Evolutionary conservation across 768 basidiomycete genomes (phyloP), one percentile per base, ranked within the genome.

Genomic region (Wakefieldia striispora): DNA sequence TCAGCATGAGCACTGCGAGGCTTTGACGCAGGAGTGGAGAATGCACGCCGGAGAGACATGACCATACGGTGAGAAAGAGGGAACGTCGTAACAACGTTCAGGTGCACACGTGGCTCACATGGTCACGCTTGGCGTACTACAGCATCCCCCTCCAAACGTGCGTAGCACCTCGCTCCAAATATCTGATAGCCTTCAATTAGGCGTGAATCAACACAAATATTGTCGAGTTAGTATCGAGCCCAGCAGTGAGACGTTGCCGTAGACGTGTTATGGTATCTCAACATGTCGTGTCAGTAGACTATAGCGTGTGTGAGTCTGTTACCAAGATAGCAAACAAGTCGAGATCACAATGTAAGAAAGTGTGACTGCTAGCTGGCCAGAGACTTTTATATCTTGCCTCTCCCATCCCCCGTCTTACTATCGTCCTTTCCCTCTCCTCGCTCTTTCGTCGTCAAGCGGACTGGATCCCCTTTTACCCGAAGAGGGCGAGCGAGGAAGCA

Each of bases 1-100:
- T 75, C 71, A 6, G 78, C 78, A 64, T 91, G 86, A 11, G 74
- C 69, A 26, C 78, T 81, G 48, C 61, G 59, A 23, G 45, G 53
- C 19, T 40, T 51, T 24, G 57, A 23, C 2, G 48, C n/a, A 43
- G 60, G 35, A 9, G 47, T 29, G 50, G 41, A 47, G 46, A 51
- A 54, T n/a, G 40, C 14, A 26, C 34, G 47, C 1, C 48, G 48
- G 11, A 49, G 11, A 23, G 39, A 40, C 47, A 48, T 48, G 23
- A 29, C n/a, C 16, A 7, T 6, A 27, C 7, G 7, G 24, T 24
- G 7, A 6, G 5, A 8, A 26, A 9, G 8, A 6, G 26, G 26
- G 26, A n/a, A 27, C 6, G 24, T n/a, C n/a, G n/a, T n/a, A 31
- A 13, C 11, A 31, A 31, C 31, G 31, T 31, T 31, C 13, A 13